Percentiles rank a stretch among this genome's conserved stretches.
These are phyloP conservation scores for Arthromyces matolae DNA, from an alignment of 768 basidiomycete species.

Conservation along the genomic window DNA sequence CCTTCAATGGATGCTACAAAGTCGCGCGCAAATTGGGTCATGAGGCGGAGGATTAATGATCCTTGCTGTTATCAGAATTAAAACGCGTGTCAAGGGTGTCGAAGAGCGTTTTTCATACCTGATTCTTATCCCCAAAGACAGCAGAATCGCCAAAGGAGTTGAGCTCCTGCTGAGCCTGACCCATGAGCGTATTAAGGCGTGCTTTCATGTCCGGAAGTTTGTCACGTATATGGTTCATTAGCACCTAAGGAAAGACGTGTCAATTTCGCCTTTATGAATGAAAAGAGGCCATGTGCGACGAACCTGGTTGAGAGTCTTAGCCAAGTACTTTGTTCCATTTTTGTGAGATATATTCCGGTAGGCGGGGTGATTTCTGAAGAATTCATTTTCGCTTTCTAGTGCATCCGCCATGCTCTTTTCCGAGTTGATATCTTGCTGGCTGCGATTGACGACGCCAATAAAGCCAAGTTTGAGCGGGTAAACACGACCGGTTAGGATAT, in stretches of 20 bases:
- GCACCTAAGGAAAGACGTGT: constrained; percentile 45
- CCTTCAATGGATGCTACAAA: constrained; percentile 97
- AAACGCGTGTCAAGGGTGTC: background rate
- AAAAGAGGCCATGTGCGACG: constrained; percentile 14
- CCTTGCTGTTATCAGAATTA: constrained; percentile 57
- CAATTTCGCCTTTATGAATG: background rate
- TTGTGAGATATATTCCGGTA: constrained; percentile 96
- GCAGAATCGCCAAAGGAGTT: constrained; percentile 95
- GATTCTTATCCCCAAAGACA: constrained; percentile 87
- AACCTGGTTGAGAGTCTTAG: constrained; percentile 92
- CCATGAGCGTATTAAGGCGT: constrained; percentile 94
- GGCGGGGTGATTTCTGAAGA: constrained; percentile 84
- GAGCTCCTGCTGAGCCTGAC: constrained; percentile 97
- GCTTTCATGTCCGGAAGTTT: constrained; percentile 99
- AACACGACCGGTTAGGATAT: constrained; percentile 93
- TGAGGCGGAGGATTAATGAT: constrained; percentile 84
- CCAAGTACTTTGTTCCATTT: constrained; percentile 94
- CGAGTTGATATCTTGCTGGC: constrained; percentile 93
- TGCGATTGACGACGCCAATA: constrained; percentile 96
- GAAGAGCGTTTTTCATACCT: constrained; percentile 36
- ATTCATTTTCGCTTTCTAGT: constrained; percentile 79
- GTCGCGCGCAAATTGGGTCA: constrained; percentile 98
- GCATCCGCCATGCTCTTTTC: constrained; percentile 86
- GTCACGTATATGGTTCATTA: constrained; percentile 97
- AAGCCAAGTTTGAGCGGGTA: constrained; percentile 98